Evolutionary conservation across 1,139 yeast genomes (phyloP).

Genomic region (Arxiozyma slooffiae): DNA sequence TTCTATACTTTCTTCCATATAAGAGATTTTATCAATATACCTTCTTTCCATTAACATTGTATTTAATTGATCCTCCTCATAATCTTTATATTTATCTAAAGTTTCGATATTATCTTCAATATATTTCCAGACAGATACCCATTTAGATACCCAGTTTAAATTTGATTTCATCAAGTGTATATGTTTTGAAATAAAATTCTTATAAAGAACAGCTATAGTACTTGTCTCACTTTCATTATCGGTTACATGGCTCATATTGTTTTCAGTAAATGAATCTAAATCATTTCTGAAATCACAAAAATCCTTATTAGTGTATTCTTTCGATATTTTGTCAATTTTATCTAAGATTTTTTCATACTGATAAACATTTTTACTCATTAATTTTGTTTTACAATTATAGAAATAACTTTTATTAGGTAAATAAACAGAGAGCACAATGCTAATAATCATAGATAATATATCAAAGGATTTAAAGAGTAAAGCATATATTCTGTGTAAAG

Average conservation of each 20-base stretch:
- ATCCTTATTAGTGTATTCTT: background rate
- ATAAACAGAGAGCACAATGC: slow-evolving; percentile 21
- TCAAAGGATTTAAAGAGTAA: slow-evolving; percentile 17
- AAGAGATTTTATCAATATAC: slow-evolving; percentile 21
- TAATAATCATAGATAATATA: slow-evolving; percentile 14
- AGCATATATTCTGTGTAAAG: slow-evolving; percentile 43
- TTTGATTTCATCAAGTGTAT: slow-evolving; percentile 8
- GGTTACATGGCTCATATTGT: slow-evolving; percentile 6
- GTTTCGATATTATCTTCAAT: slow-evolving; percentile 16
- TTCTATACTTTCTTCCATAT: slow-evolving; percentile 12
- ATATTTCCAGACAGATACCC: slow-evolving; percentile 21
- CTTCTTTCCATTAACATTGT: slow-evolving; percentile 24
- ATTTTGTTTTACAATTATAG: slow-evolving; percentile 13
- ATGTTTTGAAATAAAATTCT: slow-evolving; percentile 1
- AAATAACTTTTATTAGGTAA: slow-evolving; percentile 20
- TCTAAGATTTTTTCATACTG: slow-evolving; percentile 18
- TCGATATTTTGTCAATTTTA: slow-evolving; percentile 4
- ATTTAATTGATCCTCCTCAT: slow-evolving; percentile 13
- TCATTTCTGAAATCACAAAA: slow-evolving; percentile 1
- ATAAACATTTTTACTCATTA: slow-evolving; percentile 19
- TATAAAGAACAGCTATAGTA: slow-evolving; percentile 2
- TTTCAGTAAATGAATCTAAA: slow-evolving; percentile 8
- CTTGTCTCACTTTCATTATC: background rate
- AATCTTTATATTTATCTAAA: slow-evolving; percentile 8
- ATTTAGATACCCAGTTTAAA: slow-evolving; percentile 11